Evolutionary conservation across 2,329 filamentous ascomycete species (phyloP).

Genomic region (Chaetomium globosum): DNA sequence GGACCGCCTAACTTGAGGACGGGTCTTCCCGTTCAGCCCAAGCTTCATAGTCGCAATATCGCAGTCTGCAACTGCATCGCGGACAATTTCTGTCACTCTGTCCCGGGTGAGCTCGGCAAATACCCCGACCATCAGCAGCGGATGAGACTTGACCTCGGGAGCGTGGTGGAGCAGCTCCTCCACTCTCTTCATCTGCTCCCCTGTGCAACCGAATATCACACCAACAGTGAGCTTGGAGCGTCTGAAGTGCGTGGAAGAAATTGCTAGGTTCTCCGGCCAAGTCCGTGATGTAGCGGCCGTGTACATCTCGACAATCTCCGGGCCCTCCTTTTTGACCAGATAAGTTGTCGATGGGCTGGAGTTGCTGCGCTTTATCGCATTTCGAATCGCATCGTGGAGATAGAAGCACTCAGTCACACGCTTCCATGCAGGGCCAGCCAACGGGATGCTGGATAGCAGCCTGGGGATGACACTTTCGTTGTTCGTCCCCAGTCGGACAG

Average conservation of each 20-base stretch:
- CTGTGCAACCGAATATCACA: not conserved
- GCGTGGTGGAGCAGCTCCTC: not conserved
- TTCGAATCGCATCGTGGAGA: not conserved
- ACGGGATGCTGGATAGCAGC: not conserved
- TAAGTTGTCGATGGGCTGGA: not conserved
- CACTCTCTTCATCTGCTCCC: not conserved
- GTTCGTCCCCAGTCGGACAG: not conserved
- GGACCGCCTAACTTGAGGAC: not conserved
- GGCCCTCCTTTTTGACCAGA: not conserved
- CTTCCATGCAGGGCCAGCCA: not conserved
- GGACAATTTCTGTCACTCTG: not conserved
- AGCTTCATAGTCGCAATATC: not conserved
- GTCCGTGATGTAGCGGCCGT: not conserved
- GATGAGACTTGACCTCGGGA: not conserved
- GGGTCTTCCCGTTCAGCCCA: not conserved
- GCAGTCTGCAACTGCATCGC: not conserved
- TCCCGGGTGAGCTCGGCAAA: constrained; percentile 2
- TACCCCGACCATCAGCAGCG: not conserved
- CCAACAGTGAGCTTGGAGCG: not conserved
- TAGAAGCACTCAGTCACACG: not conserved
- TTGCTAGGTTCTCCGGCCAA: not conserved
- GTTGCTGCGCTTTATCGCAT: not conserved
- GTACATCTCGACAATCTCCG: not conserved
- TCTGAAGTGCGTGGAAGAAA: not conserved
- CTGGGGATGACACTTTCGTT: not conserved